Conservation (phyloP, 257 asterid genomes). For the Solanum peruvianum region DNA sequence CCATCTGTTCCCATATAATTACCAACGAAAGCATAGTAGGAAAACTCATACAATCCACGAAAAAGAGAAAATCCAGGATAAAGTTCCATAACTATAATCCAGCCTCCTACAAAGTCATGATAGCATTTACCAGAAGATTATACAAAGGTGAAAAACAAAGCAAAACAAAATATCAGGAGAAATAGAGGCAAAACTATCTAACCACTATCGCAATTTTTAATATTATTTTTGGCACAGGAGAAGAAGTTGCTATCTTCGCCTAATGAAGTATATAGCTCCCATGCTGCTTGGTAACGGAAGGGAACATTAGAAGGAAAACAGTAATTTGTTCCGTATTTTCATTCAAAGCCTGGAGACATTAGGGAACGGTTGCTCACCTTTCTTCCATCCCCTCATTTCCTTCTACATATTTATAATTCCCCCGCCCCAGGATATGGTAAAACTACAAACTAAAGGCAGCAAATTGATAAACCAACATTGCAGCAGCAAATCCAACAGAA, state of each 20-base stretch:
- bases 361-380: background rate
- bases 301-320: background rate
- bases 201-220: background rate
- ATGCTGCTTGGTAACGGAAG: background rate
- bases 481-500: background rate
- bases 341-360: background rate
- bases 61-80: conserved; percentile 88
- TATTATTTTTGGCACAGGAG: background rate
- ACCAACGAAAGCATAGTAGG: conserved; percentile 64
- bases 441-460: background rate
- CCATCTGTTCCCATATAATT: conserved; percentile 77
- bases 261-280: background rate
- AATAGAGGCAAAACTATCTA: background rate
- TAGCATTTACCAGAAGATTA: background rate
- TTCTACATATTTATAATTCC: background rate
- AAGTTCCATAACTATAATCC: conserved; percentile 72
- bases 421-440: background rate
- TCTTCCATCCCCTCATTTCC: background rate
- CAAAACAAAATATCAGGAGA: background rate
- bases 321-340: background rate
- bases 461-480: background rate
- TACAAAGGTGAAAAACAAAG: background rate
- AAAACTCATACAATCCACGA: conserved; percentile 79
- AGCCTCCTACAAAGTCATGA: conserved; percentile 50
- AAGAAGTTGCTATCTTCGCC: background rate